Base-by-base conservation (phyloP, 1,284 basidiomycete genomes). In the Malassezia globosa region DNA sequence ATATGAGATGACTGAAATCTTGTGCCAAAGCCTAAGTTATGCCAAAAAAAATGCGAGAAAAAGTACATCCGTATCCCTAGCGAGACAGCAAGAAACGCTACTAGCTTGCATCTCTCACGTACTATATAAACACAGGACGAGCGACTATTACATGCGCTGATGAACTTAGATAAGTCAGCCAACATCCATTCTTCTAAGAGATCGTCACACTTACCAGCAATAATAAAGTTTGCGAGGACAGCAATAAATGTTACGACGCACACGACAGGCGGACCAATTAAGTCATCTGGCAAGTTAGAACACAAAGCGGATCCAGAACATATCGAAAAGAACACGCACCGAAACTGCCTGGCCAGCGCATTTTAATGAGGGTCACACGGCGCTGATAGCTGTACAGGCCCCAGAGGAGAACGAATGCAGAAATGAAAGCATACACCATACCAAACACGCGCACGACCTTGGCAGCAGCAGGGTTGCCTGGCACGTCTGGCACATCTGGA, bases 261-360 rank as follows among this genome's bases (percentile, higher is more conserved):
- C 47, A 70, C 63, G 14, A 67, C 39, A 11, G 66, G 66, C n/a
- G 68, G 68, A 14, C 68, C 68, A 27, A 66, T 53, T 29, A 70
- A 48, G 33, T 70, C 66, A 51, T 67, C 66, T 61, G 49, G 29
- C 5, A 13, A 14, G 36, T 33, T 18, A 33, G 29, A 16, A 14
- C 18, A 40, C 18, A 19, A 22, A 42, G 29, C 26, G n/a, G n/a
- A n/a, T n/a, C n/a, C n/a, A n/a, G n/a, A n/a, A n/a, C n/a, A n/a
- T n/a, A n/a, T n/a, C n/a, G n/a, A n/a, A n/a, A n/a, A n/a, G n/a
- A 7, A 18, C 5, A 53, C 51, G 29, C 37, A 89, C 87, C 87
- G 66, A 95, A 94, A 64, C 84, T 81, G 2, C 87, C 86, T n/a
- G 87, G 82, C 74, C 90, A 85, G 43, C 88, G 79, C 55, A 82